phyloP scores from a whole-genome alignment of 2,329 filamentous ascomycete genomes.

The Nannizziopsis arthrosporioides region DNA sequence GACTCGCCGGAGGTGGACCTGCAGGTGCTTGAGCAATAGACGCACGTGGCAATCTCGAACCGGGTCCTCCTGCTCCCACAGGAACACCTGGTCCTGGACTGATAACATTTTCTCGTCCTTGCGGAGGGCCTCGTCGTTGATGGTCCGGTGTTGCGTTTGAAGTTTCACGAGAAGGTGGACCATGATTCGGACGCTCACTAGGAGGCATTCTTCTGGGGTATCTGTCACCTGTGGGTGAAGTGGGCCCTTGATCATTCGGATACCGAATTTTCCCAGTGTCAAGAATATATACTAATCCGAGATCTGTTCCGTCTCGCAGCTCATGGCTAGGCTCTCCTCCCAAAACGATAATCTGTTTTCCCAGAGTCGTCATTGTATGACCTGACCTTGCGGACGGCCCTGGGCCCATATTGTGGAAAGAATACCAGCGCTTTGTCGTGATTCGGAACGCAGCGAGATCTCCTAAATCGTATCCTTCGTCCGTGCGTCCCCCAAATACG shows the following conservation, averaged over 20 bases:
- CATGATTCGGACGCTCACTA: conserved; percentile 32
- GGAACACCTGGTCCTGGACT: conserved; percentile 19
- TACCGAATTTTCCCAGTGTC: conserved; percentile 96
- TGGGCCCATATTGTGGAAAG: conserved; percentile 98
- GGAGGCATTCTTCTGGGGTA: conserved; percentile 33
- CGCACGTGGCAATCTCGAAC: conserved; percentile 48
- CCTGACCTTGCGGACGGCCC: conserved; percentile 87
- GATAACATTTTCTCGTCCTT: conserved; percentile 33
- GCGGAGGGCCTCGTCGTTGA: conserved; percentile 28
- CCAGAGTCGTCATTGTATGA: conserved; percentile 93
- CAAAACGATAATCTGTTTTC: conserved; percentile 82
- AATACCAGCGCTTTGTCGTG: conserved; percentile 86
- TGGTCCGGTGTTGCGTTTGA: conserved; percentile 29
- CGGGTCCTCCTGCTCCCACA: conserved; percentile 17
- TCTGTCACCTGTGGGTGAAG: conserved; percentile 32
- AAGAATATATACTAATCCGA: conserved; percentile 79
- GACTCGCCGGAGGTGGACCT: conserved; percentile 54
- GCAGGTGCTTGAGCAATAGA: conserved; percentile 48
- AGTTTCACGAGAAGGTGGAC: conserved; percentile 35
- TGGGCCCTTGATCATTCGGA: conserved; percentile 55
- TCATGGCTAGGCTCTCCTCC: conserved; percentile 90
- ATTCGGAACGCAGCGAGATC: conserved; percentile 81
- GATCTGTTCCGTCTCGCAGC: conserved; percentile 64
- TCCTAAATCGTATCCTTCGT: conserved; percentile 82
- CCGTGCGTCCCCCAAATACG: conserved; percentile 88